A percentile compares a stretch with the other conserved stretches of the same genome.
These are phyloP conservation scores for Rhodamnia argentea DNA, from an alignment of 345 rosid genomes.

Conservation along the genomic window DNA sequence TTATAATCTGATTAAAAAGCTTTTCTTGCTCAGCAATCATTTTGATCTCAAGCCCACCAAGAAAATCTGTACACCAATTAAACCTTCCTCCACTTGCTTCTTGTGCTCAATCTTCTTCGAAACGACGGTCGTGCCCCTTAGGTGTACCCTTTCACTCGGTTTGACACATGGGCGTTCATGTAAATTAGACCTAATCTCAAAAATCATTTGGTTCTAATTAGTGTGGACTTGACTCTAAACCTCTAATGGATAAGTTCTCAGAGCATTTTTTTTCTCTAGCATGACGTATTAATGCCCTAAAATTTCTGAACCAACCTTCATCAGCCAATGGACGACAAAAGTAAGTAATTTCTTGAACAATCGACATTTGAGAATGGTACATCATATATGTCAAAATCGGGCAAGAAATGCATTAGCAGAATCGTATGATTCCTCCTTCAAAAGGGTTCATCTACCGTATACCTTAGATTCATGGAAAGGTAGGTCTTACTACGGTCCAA, in stretches of 20 bases:
- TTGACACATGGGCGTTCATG: neutral
- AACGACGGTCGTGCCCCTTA: neutral
- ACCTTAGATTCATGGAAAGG: neutral
- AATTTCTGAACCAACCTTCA: neutral
- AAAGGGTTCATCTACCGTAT: neutral
- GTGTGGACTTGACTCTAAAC: neutral
- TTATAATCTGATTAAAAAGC: too few species aligned
- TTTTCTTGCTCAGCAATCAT: neutral
- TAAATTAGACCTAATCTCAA: neutral
- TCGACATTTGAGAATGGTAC: neutral
- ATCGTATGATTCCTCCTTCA: neutral
- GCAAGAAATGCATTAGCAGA: neutral
- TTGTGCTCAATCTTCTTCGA: neutral
- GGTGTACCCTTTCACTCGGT: neutral
- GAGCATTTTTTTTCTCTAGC: neutral
- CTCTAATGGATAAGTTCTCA: neutral
- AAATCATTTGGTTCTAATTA: neutral
- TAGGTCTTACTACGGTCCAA: neutral
- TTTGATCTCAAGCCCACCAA: neutral
- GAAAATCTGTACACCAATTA: neutral
- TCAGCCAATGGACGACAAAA: neutral
- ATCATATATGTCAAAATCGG: neutral
- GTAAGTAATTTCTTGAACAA: neutral
- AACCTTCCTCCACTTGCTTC: neutral
- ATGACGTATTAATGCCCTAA: neutral